phyloP scores from a whole-genome alignment of 2,329 filamentous ascomycete genomes.

The Penicillium griseofulvum region DNA sequence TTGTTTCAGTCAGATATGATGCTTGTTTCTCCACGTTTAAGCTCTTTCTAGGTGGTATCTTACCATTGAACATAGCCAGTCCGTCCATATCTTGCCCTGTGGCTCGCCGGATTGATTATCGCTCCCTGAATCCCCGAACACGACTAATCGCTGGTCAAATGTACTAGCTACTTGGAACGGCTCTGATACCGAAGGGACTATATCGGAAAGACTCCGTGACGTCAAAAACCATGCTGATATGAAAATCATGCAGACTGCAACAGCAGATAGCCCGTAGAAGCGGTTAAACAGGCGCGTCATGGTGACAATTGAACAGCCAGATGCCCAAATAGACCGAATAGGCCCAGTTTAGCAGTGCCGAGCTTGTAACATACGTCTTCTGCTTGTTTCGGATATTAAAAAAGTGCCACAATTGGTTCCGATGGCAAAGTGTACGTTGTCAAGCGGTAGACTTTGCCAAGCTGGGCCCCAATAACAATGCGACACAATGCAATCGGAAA shows the following conservation, averaged over 20 bases:
- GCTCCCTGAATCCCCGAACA: slow-evolving; percentile 43
- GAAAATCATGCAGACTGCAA: slow-evolving; percentile 31
- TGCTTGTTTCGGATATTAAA: background rate
- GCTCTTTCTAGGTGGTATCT: slow-evolving; percentile 1
- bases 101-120: slow-evolving; percentile 31
- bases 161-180: slow-evolving; percentile 19
- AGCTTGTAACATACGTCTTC: background rate
- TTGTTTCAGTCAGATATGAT: background rate
- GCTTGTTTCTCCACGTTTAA: background rate
- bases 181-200: slow-evolving; percentile 15
- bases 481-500: background rate
- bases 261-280: slow-evolving; percentile 32
- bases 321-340: background rate
- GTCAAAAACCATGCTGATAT: slow-evolving; percentile 30
- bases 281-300: slow-evolving; percentile 31
- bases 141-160: slow-evolving; percentile 34
- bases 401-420: background rate
- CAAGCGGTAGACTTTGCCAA: no score
- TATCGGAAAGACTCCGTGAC: slow-evolving; percentile 21
- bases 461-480: background rate
- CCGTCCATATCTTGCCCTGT: slow-evolving; percentile 34
- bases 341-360: background rate
- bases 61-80: slow-evolving; percentile 39
- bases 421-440: background rate
- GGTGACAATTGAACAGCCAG: background rate